phyloP scores from a whole-genome alignment of 495 filamentous ascomycete genomes.

The Pyrenopolyporus hunteri region DNA sequence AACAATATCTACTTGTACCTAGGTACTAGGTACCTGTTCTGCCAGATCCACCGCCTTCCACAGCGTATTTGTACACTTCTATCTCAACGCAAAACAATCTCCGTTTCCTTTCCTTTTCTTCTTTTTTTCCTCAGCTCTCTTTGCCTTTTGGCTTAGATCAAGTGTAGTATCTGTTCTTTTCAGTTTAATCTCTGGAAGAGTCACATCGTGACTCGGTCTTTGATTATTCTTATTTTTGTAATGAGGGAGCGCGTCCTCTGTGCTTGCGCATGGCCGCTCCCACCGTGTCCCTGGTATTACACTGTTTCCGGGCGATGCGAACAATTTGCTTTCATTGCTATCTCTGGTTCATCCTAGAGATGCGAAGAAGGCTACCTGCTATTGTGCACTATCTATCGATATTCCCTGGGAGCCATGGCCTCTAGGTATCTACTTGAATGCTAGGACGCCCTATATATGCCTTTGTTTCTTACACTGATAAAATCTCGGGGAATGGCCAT shows the following conservation, averaged over 20 bases:
- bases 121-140: slow-evolving; percentile 49
- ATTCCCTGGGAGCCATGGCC: neutral
- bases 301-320: slow-evolving; percentile 76
- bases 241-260: slow-evolving; percentile 59
- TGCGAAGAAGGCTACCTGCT: slow-evolving; percentile 14
- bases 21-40: slow-evolving; percentile 23
- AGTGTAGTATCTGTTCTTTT: slow-evolving; percentile 99
- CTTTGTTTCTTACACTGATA: too few relatives aligned
- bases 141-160: slow-evolving; percentile 87
- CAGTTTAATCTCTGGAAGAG: slow-evolving; percentile 80
- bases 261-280: slow-evolving; percentile 67
- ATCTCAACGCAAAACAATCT: neutral
- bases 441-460: too few relatives aligned
- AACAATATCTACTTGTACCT: too few relatives aligned
- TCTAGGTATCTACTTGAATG: neutral
- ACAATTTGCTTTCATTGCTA: slow-evolving; percentile 51
- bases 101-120: slow-evolving; percentile 18
- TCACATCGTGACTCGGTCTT: slow-evolving; percentile 27
- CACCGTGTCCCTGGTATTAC: slow-evolving; percentile 77
- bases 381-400: neutral
- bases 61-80: neutral
- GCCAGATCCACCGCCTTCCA: slow-evolving; percentile 8
- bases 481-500: too few relatives aligned
- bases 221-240: slow-evolving; percentile 53
- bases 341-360: slow-evolving; percentile 18